A percentile compares a stretch with the other conserved stretches of the same genome.
Conservation (phyloP, 331 rosid genomes). For the Pyracantha coccinea region DNA sequence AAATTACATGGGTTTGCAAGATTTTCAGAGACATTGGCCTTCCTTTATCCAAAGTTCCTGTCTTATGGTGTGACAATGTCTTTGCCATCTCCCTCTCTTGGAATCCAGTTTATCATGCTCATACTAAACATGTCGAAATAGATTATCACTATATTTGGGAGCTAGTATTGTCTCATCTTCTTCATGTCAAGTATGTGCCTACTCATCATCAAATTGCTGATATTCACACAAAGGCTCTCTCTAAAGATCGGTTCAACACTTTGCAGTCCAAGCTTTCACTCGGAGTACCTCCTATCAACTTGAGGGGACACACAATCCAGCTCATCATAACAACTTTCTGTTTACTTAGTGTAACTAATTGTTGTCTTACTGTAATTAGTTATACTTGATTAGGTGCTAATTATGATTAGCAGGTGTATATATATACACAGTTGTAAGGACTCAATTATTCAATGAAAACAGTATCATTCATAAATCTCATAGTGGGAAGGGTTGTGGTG, state of each 20-base stretch:
- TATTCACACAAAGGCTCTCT: neutral
- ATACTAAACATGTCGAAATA: too few species aligned
- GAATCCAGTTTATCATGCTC: neutral
- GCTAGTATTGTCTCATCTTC: neutral
- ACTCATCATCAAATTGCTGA: neutral
- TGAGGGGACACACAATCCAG: too few species aligned
- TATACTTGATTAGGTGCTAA: too few species aligned
- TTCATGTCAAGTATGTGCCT: neutral
- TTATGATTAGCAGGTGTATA: too few species aligned
- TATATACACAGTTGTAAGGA: too few species aligned
- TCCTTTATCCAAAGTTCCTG: too few species aligned
- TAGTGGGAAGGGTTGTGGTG: neutral
- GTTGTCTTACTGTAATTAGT: neutral
- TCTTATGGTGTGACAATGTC: neutral
- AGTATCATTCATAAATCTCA: too few species aligned
- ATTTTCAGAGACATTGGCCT: too few species aligned
- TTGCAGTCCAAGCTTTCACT: too few species aligned
- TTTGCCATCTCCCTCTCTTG: accelerated
- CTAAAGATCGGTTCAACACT: accelerated
- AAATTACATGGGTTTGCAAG: neutral
- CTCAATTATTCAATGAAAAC: too few species aligned
- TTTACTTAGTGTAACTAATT: neutral
- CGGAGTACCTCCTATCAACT: accelerated
- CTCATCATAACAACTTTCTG: accelerated
- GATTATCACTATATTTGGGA: too few species aligned